phyloP scores from a whole-genome alignment of 768 basidiomycete genomes.

The Tulasnella sp. region DNA sequence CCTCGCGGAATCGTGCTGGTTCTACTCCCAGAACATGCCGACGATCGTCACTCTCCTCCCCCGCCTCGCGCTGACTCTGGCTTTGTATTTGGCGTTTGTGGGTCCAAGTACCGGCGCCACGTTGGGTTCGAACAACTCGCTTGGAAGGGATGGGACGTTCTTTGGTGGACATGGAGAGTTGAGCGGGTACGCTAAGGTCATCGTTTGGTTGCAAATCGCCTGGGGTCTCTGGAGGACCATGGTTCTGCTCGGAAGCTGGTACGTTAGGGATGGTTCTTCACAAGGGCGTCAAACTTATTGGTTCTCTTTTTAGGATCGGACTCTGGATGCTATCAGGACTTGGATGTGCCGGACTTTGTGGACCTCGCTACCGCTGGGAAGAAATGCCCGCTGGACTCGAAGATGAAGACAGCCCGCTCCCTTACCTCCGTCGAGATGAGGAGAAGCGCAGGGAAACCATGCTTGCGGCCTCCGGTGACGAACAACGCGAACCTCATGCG shows the following conservation, averaged over 20 bases:
- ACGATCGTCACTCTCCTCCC: constrained; percentile 80
- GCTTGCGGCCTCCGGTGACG: not conserved
- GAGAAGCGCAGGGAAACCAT: not conserved
- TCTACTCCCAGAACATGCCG: constrained; percentile 79
- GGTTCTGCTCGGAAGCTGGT: constrained; percentile 70
- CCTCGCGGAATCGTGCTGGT: constrained; percentile 80
- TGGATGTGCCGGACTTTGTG: constrained; percentile 76
- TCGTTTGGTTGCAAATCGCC: constrained; percentile 72
- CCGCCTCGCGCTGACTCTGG: constrained; percentile 69
- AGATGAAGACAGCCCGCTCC: constrained; percentile 32
- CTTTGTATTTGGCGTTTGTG: constrained; percentile 65
- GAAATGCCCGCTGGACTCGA: constrained; percentile 60
- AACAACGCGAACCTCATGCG: not conserved
- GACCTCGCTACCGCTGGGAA: constrained; percentile 80
- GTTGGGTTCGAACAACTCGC: constrained; percentile 49
- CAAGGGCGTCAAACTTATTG: not conserved
- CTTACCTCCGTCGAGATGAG: not conserved
- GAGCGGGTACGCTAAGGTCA: constrained; percentile 71
- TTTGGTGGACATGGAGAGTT: constrained; percentile 64
- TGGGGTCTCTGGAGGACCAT: constrained; percentile 76
- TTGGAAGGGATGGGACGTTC: constrained; percentile 65
- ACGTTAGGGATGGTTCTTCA: constrained; percentile 34
- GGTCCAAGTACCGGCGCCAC: constrained; percentile 48
- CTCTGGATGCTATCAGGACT: constrained; percentile 77
- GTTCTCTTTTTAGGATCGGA: constrained; percentile 51